Base-by-base conservation (phyloP, 2,329 filamentous ascomycete genomes). In the Calonectria hongkongensis region DNA sequence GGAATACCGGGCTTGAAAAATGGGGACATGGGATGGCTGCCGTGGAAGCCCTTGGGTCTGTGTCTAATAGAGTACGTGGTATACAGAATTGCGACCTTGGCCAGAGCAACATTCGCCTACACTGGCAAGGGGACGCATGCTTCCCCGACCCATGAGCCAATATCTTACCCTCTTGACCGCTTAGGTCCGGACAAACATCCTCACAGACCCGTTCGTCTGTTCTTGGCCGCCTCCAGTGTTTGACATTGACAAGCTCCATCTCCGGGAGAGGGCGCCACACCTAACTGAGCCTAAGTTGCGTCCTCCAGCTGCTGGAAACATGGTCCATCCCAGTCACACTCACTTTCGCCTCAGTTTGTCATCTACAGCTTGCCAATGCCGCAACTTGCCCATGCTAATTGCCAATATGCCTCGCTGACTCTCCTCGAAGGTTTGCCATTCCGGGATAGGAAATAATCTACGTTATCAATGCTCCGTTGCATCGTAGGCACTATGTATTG, bases 181-280 rank as follows among this genome's bases (percentile, higher is more conserved):
- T 62, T 47, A 36, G 21, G 25, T 51, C 50, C 62, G 51, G 41
- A 66, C 45, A 48, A 58, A 64, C 69, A 67, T 71, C 68, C 68
- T 67, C 65, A 45, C 51, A 47, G 56, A 56, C 68, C 43, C n/a
- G 51, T 36, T 60, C 50, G 21, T 43, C 64, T 39, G 39, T 39
- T 36, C 54, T 48, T 16, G 45, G 45, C 54, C 43, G 30, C 48
- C 8, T 21, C 65, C 41, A 68, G 66, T 71, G 70, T 71, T 71
- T 68, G 70, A 68, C 41, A 71, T 71, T 68, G 56, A 71, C 48
- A 67, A 47, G 45, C 45, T 56, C 51, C 54, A 58, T 58, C 64
- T 48, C 63, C 51, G 64, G 47, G 47, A 67, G n/a, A 45, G 43
- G 33, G 13, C 54, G 54, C 54, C 64, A 50, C 54, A 45, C 64